Evolutionary conservation across 1,139 yeast genomes (phyloP).

Genomic region (Scheffersomyces segobiensis): DNA sequence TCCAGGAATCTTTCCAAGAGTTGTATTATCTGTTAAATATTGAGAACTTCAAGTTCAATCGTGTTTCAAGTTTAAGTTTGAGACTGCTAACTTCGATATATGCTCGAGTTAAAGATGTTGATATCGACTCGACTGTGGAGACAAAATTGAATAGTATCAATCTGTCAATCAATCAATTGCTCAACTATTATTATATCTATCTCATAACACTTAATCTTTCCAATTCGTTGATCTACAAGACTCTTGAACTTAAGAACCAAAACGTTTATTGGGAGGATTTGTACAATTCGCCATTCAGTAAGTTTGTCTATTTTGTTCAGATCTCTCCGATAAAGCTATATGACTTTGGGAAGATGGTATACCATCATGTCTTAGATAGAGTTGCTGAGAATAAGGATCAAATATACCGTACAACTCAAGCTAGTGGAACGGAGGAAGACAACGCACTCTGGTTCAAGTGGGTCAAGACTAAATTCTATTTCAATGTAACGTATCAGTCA

Average conservation of each 20-base stretch:
- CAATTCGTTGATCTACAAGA: conserved; percentile 35
- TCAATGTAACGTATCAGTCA: neutral
- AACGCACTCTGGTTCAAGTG: conserved; percentile 13
- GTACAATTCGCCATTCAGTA: conserved; percentile 24
- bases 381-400: neutral
- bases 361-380: conserved; percentile 1
- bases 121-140: neutral
- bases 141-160: conserved; percentile 3
- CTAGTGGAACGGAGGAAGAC: conserved; percentile 18
- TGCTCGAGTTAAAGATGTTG: neutral
- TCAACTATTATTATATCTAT: conserved; percentile 26
- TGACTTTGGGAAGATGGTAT: conserved; percentile 13
- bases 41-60: conserved; percentile 23
- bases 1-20: conserved; percentile 26
- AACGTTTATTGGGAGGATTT: conserved; percentile 39
- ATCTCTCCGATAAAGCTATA: conserved; percentile 28
- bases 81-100: conserved; percentile 12
- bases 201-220: conserved; percentile 30
- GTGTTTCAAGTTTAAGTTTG: conserved; percentile 16
- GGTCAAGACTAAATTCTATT: conserved; percentile 9
- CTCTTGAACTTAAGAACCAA: conserved; percentile 35
- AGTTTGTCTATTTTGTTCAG: conserved; percentile 36
- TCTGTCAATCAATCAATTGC: conserved; percentile 13
- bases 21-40: conserved; percentile 23
- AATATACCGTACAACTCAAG: neutral